Conservation (phyloP, 768 basidiomycete species). For the Amanita phalloides region DNA sequence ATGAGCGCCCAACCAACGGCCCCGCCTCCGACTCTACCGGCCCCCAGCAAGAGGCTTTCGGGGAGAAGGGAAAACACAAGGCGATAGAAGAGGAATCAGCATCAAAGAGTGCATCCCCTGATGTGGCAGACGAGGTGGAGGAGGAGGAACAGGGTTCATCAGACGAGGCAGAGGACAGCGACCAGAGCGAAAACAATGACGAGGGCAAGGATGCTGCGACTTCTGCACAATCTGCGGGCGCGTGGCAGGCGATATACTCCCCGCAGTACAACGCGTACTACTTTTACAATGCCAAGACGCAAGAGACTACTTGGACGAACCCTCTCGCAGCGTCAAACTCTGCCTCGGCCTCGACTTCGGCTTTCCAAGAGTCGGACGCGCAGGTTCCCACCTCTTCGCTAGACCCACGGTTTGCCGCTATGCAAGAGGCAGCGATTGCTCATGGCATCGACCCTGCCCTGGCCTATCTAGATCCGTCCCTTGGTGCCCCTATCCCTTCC, state of each 20-base stretch:
- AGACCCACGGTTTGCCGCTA: constrained; percentile 30
- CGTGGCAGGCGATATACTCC: constrained; percentile 80
- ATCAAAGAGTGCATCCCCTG: neutral
- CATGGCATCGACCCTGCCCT: constrained; percentile 80
- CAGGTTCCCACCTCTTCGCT: constrained; percentile 13
- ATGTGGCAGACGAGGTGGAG: neutral
- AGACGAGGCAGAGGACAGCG: neutral
- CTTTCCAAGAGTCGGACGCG: constrained; percentile 14
- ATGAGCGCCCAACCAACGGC: neutral
- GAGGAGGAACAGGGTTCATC: neutral
- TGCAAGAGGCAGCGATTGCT: constrained; percentile 62
- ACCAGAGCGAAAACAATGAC: neutral
- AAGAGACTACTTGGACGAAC: constrained; percentile 80
- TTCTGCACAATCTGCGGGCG: constrained; percentile 8
- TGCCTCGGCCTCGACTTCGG: constrained; percentile 13
- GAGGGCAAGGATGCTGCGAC: constrained; percentile 3
- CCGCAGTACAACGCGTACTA: constrained; percentile 75
- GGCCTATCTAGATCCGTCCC: constrained; percentile 69
- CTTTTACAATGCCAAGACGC: constrained; percentile 67
- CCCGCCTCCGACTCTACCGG: neutral
- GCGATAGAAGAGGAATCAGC: neutral
- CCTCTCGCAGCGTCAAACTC: constrained; percentile 40
- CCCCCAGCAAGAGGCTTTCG: neutral
- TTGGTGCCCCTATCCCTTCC: constrained; percentile 25
- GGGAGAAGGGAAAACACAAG: neutral